Conservation (phyloP, 2,329 filamentous ascomycete genomes). For the Zarea fungicola region DNA sequence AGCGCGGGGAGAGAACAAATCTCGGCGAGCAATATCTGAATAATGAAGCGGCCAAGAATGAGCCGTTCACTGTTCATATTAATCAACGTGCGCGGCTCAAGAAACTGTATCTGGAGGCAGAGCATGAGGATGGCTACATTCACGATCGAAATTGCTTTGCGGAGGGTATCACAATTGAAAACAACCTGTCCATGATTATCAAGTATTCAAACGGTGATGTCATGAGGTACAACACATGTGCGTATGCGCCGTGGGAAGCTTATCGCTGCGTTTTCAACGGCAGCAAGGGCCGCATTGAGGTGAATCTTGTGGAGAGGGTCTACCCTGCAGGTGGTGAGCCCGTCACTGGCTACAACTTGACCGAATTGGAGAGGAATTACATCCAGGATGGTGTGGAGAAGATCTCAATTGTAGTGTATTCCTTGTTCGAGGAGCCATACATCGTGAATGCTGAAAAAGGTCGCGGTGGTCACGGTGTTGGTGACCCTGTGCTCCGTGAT, state of each 20-base stretch:
- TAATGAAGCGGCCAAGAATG: slow-evolving; percentile 35
- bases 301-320: slow-evolving; percentile 41
- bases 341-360: slow-evolving; percentile 15
- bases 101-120: slow-evolving; percentile 41
- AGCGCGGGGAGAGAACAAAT: slow-evolving; percentile 35
- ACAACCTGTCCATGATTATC: slow-evolving; percentile 42
- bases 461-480: slow-evolving; percentile 40
- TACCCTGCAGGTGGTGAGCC: slow-evolving; percentile 42
- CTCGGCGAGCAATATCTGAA: slow-evolving; percentile 36
- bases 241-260: slow-evolving; percentile 43
- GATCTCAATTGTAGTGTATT: slow-evolving; percentile 33
- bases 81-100: slow-evolving; percentile 36
- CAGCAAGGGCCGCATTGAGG: slow-evolving; percentile 39
- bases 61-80: slow-evolving; percentile 42
- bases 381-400: slow-evolving; percentile 34
- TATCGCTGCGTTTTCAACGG: slow-evolving; percentile 38
- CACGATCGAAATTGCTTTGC: slow-evolving; percentile 43
- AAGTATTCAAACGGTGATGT: slow-evolving; percentile 36
- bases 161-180: slow-evolving; percentile 45
- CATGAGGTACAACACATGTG: slow-evolving; percentile 39
- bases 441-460: slow-evolving; percentile 35
- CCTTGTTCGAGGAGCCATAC: slow-evolving; percentile 37
- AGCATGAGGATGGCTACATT: slow-evolving; percentile 44
- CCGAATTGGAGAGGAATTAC: slow-evolving; percentile 18
- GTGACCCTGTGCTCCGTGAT: slow-evolving; percentile 38